A percentile compares a stretch with the other conserved stretches of the same genome.
Conservation (phyloP, 192 early-diverging fungal genomes). For the Gaertneriomyces sp. region DNA sequence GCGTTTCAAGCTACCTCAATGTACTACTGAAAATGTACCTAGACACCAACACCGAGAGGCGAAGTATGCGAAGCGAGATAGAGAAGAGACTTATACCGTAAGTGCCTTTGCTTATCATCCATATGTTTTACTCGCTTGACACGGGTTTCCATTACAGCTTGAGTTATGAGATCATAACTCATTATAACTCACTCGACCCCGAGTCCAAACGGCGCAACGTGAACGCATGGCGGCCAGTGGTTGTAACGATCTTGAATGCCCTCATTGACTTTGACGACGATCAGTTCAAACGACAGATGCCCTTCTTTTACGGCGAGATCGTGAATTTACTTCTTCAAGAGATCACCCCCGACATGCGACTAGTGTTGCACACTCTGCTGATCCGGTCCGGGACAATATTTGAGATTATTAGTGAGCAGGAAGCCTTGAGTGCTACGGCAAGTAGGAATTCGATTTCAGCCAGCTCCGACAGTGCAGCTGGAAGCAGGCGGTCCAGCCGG, state of each 20-base stretch:
- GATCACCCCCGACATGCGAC: conserved; percentile 56
- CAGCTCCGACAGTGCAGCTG: conserved; percentile 6
- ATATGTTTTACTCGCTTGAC: conserved; percentile 7
- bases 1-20: conserved; percentile 54
- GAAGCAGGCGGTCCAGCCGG: neutral
- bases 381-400: conserved; percentile 36
- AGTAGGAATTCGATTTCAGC: conserved; percentile 16
- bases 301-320: conserved; percentile 59
- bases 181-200: conserved; percentile 64
- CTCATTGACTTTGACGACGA: conserved; percentile 65
- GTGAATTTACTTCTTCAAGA: conserved; percentile 66
- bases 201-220: conserved; percentile 69
- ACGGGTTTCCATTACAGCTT: conserved; percentile 27
- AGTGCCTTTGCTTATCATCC: conserved; percentile 25
- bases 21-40: conserved; percentile 75
- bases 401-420: conserved; percentile 29
- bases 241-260: conserved; percentile 67
- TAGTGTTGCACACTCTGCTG: conserved; percentile 42
- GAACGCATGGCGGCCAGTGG: conserved; percentile 71
- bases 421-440: conserved; percentile 19
- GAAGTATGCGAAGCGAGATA: conserved; percentile 50
- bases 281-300: conserved; percentile 60
- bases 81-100: conserved; percentile 65
- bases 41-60: conserved; percentile 49
- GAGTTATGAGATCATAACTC: conserved; percentile 56